These are phyloP conservation scores for Mortierella antarctica DNA, from an alignment of 192 early-diverging fungal species.

Conservation along the genomic window DNA sequence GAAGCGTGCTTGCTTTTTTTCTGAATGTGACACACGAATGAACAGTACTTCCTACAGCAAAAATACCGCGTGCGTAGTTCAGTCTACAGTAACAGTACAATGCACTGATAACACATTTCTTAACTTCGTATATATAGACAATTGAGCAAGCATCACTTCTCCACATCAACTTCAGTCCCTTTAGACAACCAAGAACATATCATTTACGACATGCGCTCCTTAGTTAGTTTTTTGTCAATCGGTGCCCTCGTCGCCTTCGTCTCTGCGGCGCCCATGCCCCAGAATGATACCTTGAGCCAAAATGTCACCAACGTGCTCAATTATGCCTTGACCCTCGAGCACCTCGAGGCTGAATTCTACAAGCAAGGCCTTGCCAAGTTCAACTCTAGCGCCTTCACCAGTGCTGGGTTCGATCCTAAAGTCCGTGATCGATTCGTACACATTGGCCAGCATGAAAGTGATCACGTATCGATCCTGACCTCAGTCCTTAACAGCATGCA, in stretches of 20 bases:
- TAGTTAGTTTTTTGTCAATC: not conserved
- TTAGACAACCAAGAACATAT: too few relatives aligned
- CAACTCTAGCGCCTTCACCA: conserved; percentile 3
- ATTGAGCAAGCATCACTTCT: too few relatives aligned
- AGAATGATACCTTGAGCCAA: not conserved
- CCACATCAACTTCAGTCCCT: too few relatives aligned
- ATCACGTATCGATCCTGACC: conserved; percentile 25
- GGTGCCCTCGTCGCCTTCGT: conserved; percentile 6
- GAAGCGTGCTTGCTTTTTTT: too few relatives aligned
- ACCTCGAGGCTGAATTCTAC: conserved; percentile 42
- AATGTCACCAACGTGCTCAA: conserved; percentile 10
- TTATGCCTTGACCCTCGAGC: conserved; percentile 32
- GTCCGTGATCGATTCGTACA: conserved; percentile 18
- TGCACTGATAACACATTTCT: too few relatives aligned
- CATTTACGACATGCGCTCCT: not conserved
- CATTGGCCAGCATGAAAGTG: conserved; percentile 23
- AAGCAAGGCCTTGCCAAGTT: conserved; percentile 27
- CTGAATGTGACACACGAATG: too few relatives aligned
- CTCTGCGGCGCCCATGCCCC: not conserved
- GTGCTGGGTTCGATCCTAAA: conserved; percentile 15
- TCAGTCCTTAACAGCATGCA: conserved; percentile 14
- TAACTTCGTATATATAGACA: too few relatives aligned
- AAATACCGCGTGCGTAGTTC: too few relatives aligned
- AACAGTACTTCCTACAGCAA: too few relatives aligned
- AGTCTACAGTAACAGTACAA: too few relatives aligned